These are phyloP conservation scores for Teratosphaeria zuluensis DNA, from an alignment of 2,329 filamentous ascomycete species.

Conservation along the genomic window DNA sequence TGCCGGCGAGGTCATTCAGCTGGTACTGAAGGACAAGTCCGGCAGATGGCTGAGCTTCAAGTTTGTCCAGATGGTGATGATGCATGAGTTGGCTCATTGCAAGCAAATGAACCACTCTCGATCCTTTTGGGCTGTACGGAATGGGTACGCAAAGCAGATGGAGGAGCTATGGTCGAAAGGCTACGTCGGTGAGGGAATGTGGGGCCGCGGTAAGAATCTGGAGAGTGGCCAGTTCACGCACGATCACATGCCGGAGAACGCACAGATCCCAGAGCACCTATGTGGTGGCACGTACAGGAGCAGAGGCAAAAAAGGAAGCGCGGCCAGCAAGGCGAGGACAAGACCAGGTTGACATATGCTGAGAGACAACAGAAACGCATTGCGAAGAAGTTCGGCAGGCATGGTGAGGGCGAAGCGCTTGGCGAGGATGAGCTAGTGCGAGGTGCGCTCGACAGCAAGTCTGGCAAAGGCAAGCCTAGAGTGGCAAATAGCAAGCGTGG, in stretches of 20 bases:
- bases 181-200: constrained; percentile 75
- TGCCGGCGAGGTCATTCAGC: constrained; percentile 74
- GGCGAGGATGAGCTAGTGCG: constrained; percentile 61
- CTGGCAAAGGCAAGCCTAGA: constrained; percentile 56
- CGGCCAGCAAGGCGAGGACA: constrained; percentile 32
- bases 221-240: constrained; percentile 53
- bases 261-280: constrained; percentile 47
- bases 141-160: constrained; percentile 63
- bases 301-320: constrained; percentile 41
- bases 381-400: constrained; percentile 71
- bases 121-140: constrained; percentile 71
- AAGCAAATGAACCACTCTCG: constrained; percentile 85
- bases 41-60: constrained; percentile 66
- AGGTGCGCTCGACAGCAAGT: constrained; percentile 51
- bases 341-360: constrained; percentile 51
- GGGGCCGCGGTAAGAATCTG: constrained; percentile 62
- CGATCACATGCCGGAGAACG: constrained; percentile 47
- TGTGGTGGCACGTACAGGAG: constrained; percentile 73
- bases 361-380: constrained; percentile 65
- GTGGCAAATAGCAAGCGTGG: constrained; percentile 67
- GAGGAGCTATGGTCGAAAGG: constrained; percentile 56
- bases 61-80: constrained; percentile 91
- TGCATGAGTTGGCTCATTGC: constrained; percentile 82
- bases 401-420: constrained; percentile 61
- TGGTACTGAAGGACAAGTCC: constrained; percentile 63